Conservation (phyloP, 148 eudicot species). For the Nyssa sinensis region DNA sequence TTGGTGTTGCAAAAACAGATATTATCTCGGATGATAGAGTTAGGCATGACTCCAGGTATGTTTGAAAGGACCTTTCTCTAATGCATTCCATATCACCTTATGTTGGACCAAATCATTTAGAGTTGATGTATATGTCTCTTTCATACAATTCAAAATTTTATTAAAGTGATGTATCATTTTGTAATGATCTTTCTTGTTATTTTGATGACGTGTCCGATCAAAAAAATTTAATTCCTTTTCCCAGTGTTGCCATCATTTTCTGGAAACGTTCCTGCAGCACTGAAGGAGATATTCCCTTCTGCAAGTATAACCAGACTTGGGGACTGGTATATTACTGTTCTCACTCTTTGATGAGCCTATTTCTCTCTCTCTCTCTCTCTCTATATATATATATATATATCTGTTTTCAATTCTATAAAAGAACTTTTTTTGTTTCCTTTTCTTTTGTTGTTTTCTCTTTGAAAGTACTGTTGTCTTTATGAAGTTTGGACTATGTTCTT, state of each 20-base stretch:
- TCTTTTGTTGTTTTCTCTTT: neutral
- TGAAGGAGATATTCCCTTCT: slow-evolving; percentile 68
- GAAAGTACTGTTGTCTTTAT: neutral
- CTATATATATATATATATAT: too few relatives aligned
- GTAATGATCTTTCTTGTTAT: neutral
- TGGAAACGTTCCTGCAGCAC: slow-evolving; percentile 89
- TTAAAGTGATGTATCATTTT: neutral
- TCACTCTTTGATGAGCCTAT: slow-evolving; percentile 6
- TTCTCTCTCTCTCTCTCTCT: too few relatives aligned
- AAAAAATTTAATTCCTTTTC: slow-evolving; percentile 5
- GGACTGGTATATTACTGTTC: slow-evolving; percentile 57
- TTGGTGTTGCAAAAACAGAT: slow-evolving; percentile 76
- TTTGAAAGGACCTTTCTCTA: neutral
- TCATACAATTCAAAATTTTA: neutral
- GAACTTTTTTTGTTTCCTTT: neutral
- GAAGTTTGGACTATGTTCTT: neutral
- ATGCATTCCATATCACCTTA: neutral
- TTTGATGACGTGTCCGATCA: slow-evolving; percentile 6
- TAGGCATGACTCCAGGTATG: slow-evolving; percentile 98
- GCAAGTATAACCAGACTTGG: slow-evolving; percentile 92
- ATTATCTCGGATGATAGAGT: slow-evolving; percentile 77
- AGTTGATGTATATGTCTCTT: neutral
- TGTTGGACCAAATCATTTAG: neutral
- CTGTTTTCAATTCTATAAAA: neutral
- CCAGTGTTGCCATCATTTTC: slow-evolving; percentile 96